A percentile compares a stretch with the other conserved stretches of the same genome.
Evolutionary conservation across 805 yeast genomes (phyloP).

Genomic region (Kuraishia piskuri): DNA sequence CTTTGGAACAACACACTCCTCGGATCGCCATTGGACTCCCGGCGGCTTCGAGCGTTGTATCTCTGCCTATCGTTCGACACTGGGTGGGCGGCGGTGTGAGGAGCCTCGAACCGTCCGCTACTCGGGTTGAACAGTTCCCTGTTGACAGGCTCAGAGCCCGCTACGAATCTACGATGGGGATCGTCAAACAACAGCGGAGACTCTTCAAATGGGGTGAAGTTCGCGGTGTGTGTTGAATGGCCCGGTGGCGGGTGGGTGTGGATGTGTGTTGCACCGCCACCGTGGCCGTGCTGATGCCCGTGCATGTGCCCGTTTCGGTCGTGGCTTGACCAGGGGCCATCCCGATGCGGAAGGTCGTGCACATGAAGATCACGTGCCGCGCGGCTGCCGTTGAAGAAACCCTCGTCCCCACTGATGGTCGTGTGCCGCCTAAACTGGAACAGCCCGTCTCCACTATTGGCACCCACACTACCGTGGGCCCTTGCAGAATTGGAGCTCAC

Average conservation of each 20-base stretch:
- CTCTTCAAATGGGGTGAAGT: background rate
- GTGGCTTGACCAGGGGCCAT: background rate
- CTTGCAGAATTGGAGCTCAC: background rate
- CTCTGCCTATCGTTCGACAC: background rate
- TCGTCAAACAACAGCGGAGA: background rate
- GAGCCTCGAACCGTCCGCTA: constrained; percentile 7
- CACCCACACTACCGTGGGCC: background rate
- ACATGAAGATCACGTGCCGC: background rate
- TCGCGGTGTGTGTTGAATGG: no score
- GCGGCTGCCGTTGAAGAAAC: background rate
- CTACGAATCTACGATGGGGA: constrained; percentile 2
- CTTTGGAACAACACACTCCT: background rate
- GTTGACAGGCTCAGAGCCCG: constrained; percentile 4
- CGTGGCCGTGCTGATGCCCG: background rate
- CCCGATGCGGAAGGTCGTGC: background rate
- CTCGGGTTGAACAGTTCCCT: constrained; percentile 8
- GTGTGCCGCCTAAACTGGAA: background rate
- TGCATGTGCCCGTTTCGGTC: no score
- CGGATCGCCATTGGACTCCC: background rate
- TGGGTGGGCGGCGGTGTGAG: background rate
- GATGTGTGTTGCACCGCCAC: no score
- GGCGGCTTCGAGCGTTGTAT: background rate
- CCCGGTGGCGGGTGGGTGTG: background rate
- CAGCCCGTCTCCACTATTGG: background rate
- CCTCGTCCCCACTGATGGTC: background rate